These are phyloP conservation scores for Naematelia encephala DNA, from an alignment of 768 basidiomycete species.

Conservation along the genomic window DNA sequence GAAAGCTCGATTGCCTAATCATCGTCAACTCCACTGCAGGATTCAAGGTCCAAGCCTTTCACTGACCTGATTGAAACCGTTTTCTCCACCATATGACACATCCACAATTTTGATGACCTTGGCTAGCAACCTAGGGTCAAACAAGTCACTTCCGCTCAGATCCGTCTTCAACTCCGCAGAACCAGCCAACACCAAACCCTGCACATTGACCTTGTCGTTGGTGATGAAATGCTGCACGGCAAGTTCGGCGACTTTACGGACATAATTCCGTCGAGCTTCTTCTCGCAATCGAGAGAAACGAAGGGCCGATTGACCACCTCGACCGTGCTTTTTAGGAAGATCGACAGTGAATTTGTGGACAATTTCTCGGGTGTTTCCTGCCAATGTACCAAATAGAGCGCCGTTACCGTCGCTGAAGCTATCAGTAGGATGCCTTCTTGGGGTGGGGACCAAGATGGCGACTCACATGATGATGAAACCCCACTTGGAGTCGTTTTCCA, in stretches of 20 bases:
- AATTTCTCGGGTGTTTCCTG: conserved; percentile 95
- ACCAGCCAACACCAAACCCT: conserved; percentile 91
- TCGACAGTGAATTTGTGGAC: conserved; percentile 99
- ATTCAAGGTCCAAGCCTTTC: neutral
- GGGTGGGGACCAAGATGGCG: conserved; percentile 49
- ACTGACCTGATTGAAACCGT: conserved; percentile 92
- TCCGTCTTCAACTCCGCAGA: conserved; percentile 99
- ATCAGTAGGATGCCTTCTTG: neutral
- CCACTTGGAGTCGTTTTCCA: conserved; percentile 95
- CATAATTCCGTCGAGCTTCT: conserved; percentile 99
- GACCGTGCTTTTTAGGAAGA: conserved; percentile 98
- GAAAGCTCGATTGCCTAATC: conserved; percentile 90
- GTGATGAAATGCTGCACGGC: conserved; percentile 98
- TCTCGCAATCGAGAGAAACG: conserved; percentile 99
- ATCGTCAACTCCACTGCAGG: neutral
- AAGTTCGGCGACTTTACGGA: conserved; percentile 94
- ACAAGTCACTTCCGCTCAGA: conserved; percentile 92
- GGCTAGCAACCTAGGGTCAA: conserved; percentile 77
- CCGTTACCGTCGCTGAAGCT: conserved; percentile 62
- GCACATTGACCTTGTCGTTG: conserved; percentile 96
- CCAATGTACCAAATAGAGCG: conserved; percentile 88
- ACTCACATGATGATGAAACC: conserved; percentile 98
- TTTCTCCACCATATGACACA: conserved; percentile 97
- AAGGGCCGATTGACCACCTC: conserved; percentile 98
- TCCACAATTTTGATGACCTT: conserved; percentile 98